Evolutionary conservation across 345 rosid species (phyloP).

Genomic region (Hibiscus trionum): DNA sequence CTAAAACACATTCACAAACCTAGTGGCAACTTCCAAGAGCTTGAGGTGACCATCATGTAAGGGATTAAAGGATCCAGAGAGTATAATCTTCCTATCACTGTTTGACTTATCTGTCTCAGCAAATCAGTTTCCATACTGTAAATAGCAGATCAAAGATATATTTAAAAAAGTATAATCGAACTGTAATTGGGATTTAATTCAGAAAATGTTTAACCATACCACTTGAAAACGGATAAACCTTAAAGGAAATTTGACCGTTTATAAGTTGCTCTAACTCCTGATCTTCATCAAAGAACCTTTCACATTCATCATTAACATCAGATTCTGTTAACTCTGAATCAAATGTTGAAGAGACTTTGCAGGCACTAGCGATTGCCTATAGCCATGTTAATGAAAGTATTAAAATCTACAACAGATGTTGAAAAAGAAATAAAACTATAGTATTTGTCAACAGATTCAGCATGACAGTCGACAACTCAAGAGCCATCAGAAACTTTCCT

Average conservation of each 20-base stretch:
- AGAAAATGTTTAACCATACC: constrained; percentile 38
- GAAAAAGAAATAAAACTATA: constrained; percentile 4
- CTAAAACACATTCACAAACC: constrained; percentile 38
- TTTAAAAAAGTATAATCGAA: neutral
- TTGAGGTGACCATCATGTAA: constrained; percentile 84
- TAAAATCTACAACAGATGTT: neutral
- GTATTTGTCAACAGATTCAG: neutral
- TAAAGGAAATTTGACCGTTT: constrained; percentile 59
- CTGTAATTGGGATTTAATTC: neutral
- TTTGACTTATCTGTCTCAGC: constrained; percentile 32
- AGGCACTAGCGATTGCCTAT: constrained; percentile 79
- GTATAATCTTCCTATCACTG: constrained; percentile 66
- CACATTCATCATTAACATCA: constrained; percentile 45
- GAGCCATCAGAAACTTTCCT: neutral
- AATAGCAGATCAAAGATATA: constrained; percentile 16
- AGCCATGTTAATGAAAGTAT: constrained; percentile 15
- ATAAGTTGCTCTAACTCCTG: constrained; percentile 74
- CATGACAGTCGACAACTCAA: neutral
- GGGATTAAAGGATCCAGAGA: constrained; percentile 91
- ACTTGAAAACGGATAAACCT: constrained; percentile 61
- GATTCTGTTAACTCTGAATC: constrained; percentile 51
- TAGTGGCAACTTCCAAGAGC: constrained; percentile 86
- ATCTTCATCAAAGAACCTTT: constrained; percentile 51
- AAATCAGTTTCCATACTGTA: constrained; percentile 17
- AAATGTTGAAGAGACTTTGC: constrained; percentile 49